Evolutionary conservation across 176 grass and related monocot genomes (phyloP), one percentile per base, ranked within the genome.

Genomic region (Musa acuminata): DNA sequence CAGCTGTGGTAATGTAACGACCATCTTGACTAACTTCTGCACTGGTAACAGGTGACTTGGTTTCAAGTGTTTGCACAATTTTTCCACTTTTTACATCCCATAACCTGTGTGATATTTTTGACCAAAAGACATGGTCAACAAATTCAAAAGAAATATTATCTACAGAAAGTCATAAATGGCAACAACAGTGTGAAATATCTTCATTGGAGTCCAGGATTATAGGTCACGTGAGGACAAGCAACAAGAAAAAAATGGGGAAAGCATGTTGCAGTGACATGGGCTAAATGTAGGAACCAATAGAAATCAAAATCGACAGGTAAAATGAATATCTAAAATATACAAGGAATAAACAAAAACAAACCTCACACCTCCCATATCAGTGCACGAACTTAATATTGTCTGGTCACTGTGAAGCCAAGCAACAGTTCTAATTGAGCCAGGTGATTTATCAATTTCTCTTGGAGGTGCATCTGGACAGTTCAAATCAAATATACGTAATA

Each of bases 391-490:
- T 72, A 99, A 74, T 78, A 99, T 91, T 24, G 90, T 84, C 67
- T 94, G 88, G 59, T 94, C 95, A 59, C 86, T 94, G 64, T 99
- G 95, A 85, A 99, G 91, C 95, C 95, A 99, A 77, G 95, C 79
- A 76, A 82, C 84, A 58, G 95, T 99, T 85, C 95, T 87, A 13
- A 89, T 80, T 54, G 84, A 87, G 78, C 90, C 95, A 54, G 95
- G 95, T 62, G 91, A 85, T 75, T 94, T 99, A 71, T 99, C 95
- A 85, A 99, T 75, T 80, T 99, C 86, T 83, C 90, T 91, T 27
- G 95, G 90, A 59, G 88, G 72, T 77, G 95, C 90, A 89, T 99
- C 95, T 74, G 88, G 95, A 57, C 84, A 88, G 69, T 99, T 99
- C 88, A 99, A 84, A 83, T 99, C 95, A 80, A 89, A 94, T 78